Evolutionary conservation across 2,329 filamentous ascomycete species (phyloP).

Genomic region (Fusarium phyllophilum): DNA sequence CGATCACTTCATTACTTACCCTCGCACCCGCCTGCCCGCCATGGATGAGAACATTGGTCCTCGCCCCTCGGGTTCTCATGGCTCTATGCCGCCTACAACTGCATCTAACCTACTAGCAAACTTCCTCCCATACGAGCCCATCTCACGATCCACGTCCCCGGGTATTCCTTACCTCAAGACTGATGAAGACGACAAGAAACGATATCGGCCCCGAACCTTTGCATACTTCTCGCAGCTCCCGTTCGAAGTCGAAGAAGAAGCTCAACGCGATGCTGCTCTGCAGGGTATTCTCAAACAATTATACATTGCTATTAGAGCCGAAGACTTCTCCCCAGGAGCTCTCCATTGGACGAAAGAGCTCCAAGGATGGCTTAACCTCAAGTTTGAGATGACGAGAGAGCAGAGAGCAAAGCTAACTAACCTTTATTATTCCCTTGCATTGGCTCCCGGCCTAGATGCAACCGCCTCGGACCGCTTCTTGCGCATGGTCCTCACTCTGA

Average conservation of each 20-base stretch:
- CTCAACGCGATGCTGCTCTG: constrained; percentile 80
- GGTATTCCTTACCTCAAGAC: constrained; percentile 67
- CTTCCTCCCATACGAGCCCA: constrained; percentile 68
- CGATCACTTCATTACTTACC: not conserved
- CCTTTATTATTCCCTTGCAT: constrained; percentile 92
- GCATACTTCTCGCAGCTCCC: constrained; percentile 92
- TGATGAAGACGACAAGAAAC: constrained; percentile 65
- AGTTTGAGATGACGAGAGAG: constrained; percentile 93
- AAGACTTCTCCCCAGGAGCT: constrained; percentile 93
- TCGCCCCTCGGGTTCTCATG: constrained; percentile 46
- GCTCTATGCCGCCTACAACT: constrained; percentile 47
- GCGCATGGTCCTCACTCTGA: constrained; percentile 94
- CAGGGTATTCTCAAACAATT: constrained; percentile 92
- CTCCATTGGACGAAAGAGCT: constrained; percentile 98
- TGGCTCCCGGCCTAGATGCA: constrained; percentile 89
- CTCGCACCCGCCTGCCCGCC: constrained; percentile 10
- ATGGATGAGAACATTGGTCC: constrained; percentile 55
- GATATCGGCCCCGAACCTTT: constrained; percentile 89
- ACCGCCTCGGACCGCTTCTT: constrained; percentile 88
- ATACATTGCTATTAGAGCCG: constrained; percentile 89
- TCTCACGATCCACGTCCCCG: constrained; percentile 88
- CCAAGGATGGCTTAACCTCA: constrained; percentile 92
- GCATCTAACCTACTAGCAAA: constrained; percentile 49
- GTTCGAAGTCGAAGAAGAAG: constrained; percentile 84
- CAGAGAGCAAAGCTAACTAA: constrained; percentile 85